Percentiles rank a stretch among this genome's conserved stretches.
phyloP scores from a whole-genome alignment of 2,329 filamentous ascomycete genomes.

The Ophiostoma sp. region DNA sequence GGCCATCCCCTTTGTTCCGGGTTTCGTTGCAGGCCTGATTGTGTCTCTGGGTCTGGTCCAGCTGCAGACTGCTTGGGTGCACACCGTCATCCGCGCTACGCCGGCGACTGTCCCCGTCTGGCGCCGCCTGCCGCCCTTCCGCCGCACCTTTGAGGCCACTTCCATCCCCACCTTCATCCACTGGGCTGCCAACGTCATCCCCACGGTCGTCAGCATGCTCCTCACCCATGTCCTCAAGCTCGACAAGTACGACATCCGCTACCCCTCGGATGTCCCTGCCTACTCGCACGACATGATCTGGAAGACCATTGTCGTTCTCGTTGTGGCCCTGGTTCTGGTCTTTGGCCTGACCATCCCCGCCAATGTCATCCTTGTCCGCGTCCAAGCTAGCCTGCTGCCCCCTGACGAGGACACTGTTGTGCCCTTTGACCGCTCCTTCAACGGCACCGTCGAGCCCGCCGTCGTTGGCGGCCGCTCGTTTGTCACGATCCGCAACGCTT shows the following conservation, averaged over 20 bases:
- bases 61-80: conserved; percentile 76
- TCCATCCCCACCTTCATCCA: conserved; percentile 65
- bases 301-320: conserved; percentile 50
- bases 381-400: conserved; percentile 83
- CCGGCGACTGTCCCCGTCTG: conserved; percentile 58
- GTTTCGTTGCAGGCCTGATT: conserved; percentile 48
- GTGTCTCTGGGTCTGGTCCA: conserved; percentile 64
- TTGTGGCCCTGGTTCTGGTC: conserved; percentile 52
- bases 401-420: conserved; percentile 81
- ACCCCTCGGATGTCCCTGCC: conserved; percentile 42
- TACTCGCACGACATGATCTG: conserved; percentile 43
- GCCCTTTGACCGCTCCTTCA: conserved; percentile 85
- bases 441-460: conserved; percentile 71
- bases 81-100: conserved; percentile 72
- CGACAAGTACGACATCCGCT: conserved; percentile 41
- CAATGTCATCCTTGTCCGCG: conserved; percentile 72
- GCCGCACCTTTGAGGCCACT: conserved; percentile 66
- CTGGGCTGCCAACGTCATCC: conserved; percentile 58
- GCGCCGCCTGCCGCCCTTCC: conserved; percentile 66
- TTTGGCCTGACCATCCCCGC: conserved; percentile 72
- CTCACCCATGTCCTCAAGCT: conserved; percentile 52
- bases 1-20: conserved; percentile 39
- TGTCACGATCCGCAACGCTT: conserved; percentile 72
- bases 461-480: conserved; percentile 72
- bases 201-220: conserved; percentile 49